Evolutionary conservation across 805 yeast genomes (phyloP).

Genomic region (Zygoascus flipseniorum): DNA sequence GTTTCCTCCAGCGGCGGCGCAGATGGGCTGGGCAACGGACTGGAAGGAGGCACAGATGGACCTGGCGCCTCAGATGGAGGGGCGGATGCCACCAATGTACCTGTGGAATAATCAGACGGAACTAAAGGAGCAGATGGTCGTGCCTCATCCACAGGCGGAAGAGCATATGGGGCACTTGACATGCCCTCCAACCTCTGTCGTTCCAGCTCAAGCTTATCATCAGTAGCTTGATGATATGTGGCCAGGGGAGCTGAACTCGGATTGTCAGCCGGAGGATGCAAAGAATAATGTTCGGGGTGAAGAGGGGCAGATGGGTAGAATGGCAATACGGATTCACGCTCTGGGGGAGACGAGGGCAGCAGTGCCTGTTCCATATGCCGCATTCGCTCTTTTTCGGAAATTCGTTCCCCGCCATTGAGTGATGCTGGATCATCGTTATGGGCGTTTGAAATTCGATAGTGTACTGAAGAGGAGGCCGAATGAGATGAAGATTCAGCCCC

Average conservation of each 20-base stretch:
- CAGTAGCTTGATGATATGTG: not conserved
- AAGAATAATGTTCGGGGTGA: not conserved
- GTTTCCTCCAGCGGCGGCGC: not conserved
- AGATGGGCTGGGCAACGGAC: constrained; percentile 2
- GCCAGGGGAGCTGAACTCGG: constrained; percentile 4
- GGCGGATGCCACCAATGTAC: not conserved
- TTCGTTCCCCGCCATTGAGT: not conserved
- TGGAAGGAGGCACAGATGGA: constrained; percentile 1
- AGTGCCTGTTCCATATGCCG: constrained; percentile 48
- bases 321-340: not conserved
- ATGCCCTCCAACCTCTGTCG: constrained; percentile 29
- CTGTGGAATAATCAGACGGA: not conserved
- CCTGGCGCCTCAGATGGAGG: not conserved
- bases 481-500: not conserved
- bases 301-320: constrained; percentile 1
- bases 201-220: constrained; percentile 32
- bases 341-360: constrained; percentile 50
- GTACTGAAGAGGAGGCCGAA: not conserved
- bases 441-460: not conserved
- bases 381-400: constrained; percentile 51
- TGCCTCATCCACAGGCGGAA: not conserved
- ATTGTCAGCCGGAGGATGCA: not conserved
- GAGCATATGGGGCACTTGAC: constrained; percentile 33
- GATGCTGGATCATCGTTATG: not conserved
- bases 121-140: constrained; percentile 6